Evolutionary conservation across 148 eudicot genomes (phyloP).

Genomic region (Linanthus parryae): DNA sequence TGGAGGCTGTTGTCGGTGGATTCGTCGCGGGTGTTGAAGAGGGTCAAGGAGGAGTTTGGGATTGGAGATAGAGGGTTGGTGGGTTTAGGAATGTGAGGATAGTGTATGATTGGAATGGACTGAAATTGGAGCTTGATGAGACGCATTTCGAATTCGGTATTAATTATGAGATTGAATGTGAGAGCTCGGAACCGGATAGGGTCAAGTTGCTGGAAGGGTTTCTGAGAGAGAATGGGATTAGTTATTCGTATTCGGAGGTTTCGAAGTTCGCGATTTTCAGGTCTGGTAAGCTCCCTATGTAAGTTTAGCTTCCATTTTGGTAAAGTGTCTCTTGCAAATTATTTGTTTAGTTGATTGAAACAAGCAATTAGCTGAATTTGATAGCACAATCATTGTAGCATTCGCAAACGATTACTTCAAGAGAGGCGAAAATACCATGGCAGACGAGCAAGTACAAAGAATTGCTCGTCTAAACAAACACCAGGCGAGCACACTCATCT

Average conservation of each 20-base stretch:
- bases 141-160: conserved; percentile 48
- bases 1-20: conserved; percentile 21
- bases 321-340: too few species aligned
- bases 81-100: conserved; percentile 70
- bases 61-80: conserved; percentile 30
- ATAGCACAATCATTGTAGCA: too few species aligned
- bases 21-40: conserved; percentile 24
- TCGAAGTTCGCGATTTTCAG: conserved; percentile 47
- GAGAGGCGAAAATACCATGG: too few species aligned
- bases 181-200: conserved; percentile 33
- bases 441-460: too few species aligned
- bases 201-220: conserved; percentile 54
- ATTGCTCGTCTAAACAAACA: too few species aligned
- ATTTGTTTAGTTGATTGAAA: too few species aligned
- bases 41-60: conserved; percentile 31
- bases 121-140: conserved; percentile 58
- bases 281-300: conserved; percentile 38
- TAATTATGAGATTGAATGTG: conserved; percentile 56
- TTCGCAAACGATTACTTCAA: too few species aligned
- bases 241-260: conserved; percentile 34
- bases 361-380: too few species aligned
- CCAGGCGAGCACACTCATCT: too few species aligned
- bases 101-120: conserved; percentile 49
- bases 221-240: conserved; percentile 38
- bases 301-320: too few species aligned